phyloP scores from a whole-genome alignment of 805 yeast genomes.

The Saturnispora diversa region DNA sequence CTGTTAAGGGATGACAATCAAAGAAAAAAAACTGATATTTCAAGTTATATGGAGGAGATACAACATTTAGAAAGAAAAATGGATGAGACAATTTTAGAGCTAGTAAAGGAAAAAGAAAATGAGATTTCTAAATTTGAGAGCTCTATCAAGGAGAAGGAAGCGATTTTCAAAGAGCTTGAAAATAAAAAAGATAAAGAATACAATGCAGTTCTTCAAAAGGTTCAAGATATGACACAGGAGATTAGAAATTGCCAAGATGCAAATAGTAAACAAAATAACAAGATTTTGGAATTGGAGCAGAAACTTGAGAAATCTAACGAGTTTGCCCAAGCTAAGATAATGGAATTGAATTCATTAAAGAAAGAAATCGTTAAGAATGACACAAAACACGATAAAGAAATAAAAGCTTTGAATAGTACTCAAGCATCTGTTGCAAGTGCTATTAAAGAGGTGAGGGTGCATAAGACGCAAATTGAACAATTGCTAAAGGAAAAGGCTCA shows the following conservation, averaged over 20 bases:
- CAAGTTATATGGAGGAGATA: neutral
- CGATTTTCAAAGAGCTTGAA: neutral
- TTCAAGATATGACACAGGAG: neutral
- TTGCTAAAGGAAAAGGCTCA: neutral
- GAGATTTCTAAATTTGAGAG: conserved; percentile 26
- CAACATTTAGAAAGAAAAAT: neutral
- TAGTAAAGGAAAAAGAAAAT: conserved; percentile 12
- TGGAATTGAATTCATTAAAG: conserved; percentile 1
- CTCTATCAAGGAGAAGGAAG: neutral
- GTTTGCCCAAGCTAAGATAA: neutral
- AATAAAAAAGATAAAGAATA: neutral
- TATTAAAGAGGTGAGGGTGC: neutral
- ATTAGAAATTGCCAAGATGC: neutral
- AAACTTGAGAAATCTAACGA: conserved; percentile 2
- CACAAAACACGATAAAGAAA: conserved; percentile 9
- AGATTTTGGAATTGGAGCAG: neutral
- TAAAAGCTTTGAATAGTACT: neutral
- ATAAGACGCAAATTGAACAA: neutral
- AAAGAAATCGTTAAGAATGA: conserved; percentile 24
- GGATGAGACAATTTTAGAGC: conserved; percentile 2
- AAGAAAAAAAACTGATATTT: neutral
- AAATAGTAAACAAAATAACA: neutral
- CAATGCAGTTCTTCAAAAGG: neutral
- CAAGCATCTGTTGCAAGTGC: neutral
- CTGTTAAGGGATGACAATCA: neutral